These are phyloP conservation scores for Uncinocarpus reesii DNA, from an alignment of 2,329 filamentous ascomycete species.

Conservation along the genomic window DNA sequence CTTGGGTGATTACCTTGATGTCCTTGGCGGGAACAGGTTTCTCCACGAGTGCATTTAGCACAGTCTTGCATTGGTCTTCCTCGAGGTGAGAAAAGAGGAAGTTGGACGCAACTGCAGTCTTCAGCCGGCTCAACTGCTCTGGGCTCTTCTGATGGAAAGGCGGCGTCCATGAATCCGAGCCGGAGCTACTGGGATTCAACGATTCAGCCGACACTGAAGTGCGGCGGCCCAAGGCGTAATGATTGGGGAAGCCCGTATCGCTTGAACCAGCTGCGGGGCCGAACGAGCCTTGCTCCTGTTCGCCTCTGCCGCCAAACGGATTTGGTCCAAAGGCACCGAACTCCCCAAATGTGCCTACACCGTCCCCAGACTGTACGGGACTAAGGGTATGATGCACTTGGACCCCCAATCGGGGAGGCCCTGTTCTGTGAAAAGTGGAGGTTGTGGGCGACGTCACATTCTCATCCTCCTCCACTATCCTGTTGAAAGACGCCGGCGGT, in stretches of 20 bases:
- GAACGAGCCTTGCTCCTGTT: neutral
- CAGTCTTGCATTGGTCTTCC: constrained; percentile 79
- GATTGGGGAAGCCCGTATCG: constrained; percentile 55
- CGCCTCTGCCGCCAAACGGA: constrained; percentile 22
- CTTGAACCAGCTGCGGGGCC: neutral
- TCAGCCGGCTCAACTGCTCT: constrained; percentile 71
- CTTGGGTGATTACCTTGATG: constrained; percentile 85
- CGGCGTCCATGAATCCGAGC: constrained; percentile 80
- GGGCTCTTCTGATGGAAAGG: constrained; percentile 72
- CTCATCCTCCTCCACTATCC: constrained; percentile 68
- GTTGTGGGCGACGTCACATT: constrained; percentile 69
- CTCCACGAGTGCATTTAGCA: constrained; percentile 82
- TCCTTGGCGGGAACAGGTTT: constrained; percentile 91
- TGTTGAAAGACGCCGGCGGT: constrained; percentile 38
- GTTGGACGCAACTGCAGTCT: constrained; percentile 72
- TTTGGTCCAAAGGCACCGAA: constrained; percentile 25
- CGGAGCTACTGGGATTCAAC: constrained; percentile 73
- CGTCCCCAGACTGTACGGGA: constrained; percentile 13
- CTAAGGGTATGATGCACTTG: neutral
- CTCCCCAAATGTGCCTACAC: constrained; percentile 14
- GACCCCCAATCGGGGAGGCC: constrained; percentile 18
- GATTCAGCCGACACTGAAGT: constrained; percentile 97
- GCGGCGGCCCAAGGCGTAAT: constrained; percentile 87
- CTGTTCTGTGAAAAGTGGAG: constrained; percentile 44
- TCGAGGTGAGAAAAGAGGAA: constrained; percentile 92